phyloP scores from a whole-genome alignment of 2,329 filamentous ascomycete species.

The Colletotrichum sidae region DNA sequence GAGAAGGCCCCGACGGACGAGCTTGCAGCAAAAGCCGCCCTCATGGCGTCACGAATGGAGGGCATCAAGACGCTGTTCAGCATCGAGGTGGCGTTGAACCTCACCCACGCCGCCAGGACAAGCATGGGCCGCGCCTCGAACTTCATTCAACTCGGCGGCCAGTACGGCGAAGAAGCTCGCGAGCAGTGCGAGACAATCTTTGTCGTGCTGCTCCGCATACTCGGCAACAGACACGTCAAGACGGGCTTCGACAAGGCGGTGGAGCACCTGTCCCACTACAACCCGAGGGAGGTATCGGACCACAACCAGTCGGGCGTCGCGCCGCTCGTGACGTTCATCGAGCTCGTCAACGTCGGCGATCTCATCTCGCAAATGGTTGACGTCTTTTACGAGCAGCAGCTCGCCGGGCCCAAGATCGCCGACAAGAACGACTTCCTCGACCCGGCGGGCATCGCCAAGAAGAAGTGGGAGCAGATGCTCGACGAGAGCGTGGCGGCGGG shows the following conservation, averaged over 20 bases:
- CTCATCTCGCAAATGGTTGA: constrained; percentile 99
- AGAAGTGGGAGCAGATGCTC: constrained; percentile 98
- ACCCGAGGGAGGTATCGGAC: constrained; percentile 83
- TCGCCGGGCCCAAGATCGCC: constrained; percentile 82
- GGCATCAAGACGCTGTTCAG: constrained; percentile 96
- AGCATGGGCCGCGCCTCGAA: constrained; percentile 87
- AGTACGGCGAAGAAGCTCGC: constrained; percentile 83
- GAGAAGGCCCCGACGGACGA: constrained; percentile 86
- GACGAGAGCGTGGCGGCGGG: constrained; percentile 96
- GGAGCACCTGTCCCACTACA: constrained; percentile 89
- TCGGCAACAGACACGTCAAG: constrained; percentile 89
- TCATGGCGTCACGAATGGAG: constrained; percentile 94
- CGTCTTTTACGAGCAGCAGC: constrained; percentile 97
- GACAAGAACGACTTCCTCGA: constrained; percentile 96
- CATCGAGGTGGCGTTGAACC: constrained; percentile 90
- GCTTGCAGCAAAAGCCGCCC: constrained; percentile 94
- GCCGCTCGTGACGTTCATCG: constrained; percentile 93
- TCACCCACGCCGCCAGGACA: constrained; percentile 89
- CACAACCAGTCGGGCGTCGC: constrained; percentile 81
- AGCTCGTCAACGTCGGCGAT: constrained; percentile 97
- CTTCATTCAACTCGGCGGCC: constrained; percentile 83
- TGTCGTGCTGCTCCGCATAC: constrained; percentile 82
- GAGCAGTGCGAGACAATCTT: constrained; percentile 94
- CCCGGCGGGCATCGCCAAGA: constrained; percentile 92
- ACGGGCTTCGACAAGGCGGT: constrained; percentile 95